Evolutionary conservation across 148 eudicot genomes (phyloP).

Genomic region (Hydrangea macrophylla): DNA sequence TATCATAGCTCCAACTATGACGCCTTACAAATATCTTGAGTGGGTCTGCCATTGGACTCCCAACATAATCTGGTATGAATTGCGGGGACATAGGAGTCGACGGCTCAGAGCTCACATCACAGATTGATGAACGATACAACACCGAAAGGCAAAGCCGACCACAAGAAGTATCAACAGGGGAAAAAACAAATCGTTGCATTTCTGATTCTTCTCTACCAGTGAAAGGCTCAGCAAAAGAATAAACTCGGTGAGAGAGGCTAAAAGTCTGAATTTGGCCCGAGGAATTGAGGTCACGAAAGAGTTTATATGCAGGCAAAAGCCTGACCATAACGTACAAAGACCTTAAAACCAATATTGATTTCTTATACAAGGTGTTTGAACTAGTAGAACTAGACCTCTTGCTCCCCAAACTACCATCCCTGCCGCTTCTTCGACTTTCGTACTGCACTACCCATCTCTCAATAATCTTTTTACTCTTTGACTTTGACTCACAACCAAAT

Average conservation of each 20-base stretch:
- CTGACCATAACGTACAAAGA: slow-evolving; percentile 71
- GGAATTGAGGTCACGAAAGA: slow-evolving; percentile 71
- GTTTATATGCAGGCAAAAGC: slow-evolving; percentile 83
- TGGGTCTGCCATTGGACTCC: slow-evolving; percentile 82
- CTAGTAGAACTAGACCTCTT: slow-evolving; percentile 54
- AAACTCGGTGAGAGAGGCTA: slow-evolving; percentile 65
- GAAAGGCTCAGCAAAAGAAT: slow-evolving; percentile 79
- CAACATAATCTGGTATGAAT: slow-evolving; percentile 85
- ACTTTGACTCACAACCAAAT: slow-evolving; percentile 30
- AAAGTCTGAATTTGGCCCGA: slow-evolving; percentile 56
- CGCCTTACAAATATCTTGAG: slow-evolving; percentile 65
- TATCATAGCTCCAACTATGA: slow-evolving; percentile 87
- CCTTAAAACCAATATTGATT: slow-evolving; percentile 67
- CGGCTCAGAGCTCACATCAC: slow-evolving; percentile 57
- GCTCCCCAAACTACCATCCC: slow-evolving; percentile 35
- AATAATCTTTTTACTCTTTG: slow-evolving; percentile 65
- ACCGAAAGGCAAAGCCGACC: slow-evolving; percentile 83
- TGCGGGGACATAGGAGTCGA: slow-evolving; percentile 75
- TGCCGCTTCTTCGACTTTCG: slow-evolving; percentile 51
- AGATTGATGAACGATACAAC: slow-evolving; percentile 43
- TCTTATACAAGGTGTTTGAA: slow-evolving; percentile 64
- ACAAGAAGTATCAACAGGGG: slow-evolving; percentile 77
- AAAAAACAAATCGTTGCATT: slow-evolving; percentile 64
- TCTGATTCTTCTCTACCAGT: slow-evolving; percentile 73
- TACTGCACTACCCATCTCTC: slow-evolving; percentile 96